These are phyloP conservation scores for Globisporangium apiculatum DNA, from an alignment of 352 stramenopile genomes.

Conservation along the genomic window DNA sequence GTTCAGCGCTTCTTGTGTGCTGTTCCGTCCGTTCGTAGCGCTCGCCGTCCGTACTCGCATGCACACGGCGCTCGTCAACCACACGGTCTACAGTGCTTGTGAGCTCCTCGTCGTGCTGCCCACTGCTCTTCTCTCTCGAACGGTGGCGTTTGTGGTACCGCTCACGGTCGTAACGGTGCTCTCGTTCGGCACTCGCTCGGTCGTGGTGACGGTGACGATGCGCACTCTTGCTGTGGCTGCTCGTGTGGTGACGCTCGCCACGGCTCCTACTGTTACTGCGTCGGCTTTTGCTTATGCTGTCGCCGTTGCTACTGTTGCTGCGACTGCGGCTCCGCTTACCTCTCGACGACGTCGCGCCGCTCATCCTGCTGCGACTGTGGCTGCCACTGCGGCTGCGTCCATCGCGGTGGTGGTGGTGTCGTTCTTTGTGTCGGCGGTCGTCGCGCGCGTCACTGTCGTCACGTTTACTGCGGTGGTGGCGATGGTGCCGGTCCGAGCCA, in stretches of 20 bases:
- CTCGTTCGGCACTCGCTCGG: neutral
- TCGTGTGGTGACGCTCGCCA: neutral
- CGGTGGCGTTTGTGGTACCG: neutral
- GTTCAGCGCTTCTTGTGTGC: no score
- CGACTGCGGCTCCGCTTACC: neutral
- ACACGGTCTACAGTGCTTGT: neutral
- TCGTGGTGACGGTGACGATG: neutral
- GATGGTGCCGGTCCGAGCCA: neutral
- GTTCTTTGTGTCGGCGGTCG: neutral
- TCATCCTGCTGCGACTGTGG: neutral
- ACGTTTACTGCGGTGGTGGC: neutral
- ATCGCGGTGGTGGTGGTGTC: neutral
- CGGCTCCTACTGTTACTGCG: neutral
- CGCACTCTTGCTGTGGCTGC: conserved; percentile 1
- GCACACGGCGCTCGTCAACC: neutral
- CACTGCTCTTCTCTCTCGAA: neutral
- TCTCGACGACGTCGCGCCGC: neutral
- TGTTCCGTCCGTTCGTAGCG: no score
- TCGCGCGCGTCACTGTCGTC: neutral
- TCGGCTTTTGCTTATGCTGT: neutral
- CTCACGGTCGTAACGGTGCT: neutral
- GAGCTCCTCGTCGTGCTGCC: neutral
- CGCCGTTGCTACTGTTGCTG: neutral
- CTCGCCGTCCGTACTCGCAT: no score
- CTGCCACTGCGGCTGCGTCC: conserved; percentile 1